Evolutionary conservation across 163 green algal genomes (phyloP), one percentile per base, ranked within the genome.

Genomic region (Prototheca wickerhamii): DNA sequence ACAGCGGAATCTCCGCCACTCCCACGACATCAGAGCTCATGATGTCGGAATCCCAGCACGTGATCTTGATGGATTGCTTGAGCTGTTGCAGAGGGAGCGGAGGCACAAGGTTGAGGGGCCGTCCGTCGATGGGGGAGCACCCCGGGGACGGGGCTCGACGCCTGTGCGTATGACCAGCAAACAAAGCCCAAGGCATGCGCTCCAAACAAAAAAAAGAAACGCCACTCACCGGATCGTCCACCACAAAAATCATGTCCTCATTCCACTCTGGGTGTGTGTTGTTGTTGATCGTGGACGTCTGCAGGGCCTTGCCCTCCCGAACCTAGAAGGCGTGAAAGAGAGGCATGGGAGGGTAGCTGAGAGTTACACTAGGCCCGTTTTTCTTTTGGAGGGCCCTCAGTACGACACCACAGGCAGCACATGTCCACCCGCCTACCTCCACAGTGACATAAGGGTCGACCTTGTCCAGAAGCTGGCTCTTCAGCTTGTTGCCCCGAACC

Each of bases 241-340:
- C 76, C 40, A 89, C 60, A 18, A 89, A 63, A 42, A 84, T 75
- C 53, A 90, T 79, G 40, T 79, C 70, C 65, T 92, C 76, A 64
- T 91, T 76, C 64, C 67, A 91, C 34, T 71, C 55, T 15, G 86
- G 81, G 60, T 79, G 83, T 8, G 61, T 67, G 43, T 65, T 83
- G 70, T 87, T 88, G 37, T 72, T 67, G 15, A 84, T 64, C 18
- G 63, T 75, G 32, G 66, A 72, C 26, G 77, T 86, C 25, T 68
- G 58, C 56, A 72, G 64, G 10, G 31, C 21, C 26, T 76, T 71
- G 23, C 68, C 68, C 34, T 78, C 53, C 1, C 80, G 50, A 1
- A 43, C 49, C 56, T 72, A 30, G 26, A 56, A 30, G 49, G 25
- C 12, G 49, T 28, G 23, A 18, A 56, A 56, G 49, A 15, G 37